phyloP scores from a whole-genome alignment of 768 basidiomycete genomes.

The Auriscalpium orientale region DNA sequence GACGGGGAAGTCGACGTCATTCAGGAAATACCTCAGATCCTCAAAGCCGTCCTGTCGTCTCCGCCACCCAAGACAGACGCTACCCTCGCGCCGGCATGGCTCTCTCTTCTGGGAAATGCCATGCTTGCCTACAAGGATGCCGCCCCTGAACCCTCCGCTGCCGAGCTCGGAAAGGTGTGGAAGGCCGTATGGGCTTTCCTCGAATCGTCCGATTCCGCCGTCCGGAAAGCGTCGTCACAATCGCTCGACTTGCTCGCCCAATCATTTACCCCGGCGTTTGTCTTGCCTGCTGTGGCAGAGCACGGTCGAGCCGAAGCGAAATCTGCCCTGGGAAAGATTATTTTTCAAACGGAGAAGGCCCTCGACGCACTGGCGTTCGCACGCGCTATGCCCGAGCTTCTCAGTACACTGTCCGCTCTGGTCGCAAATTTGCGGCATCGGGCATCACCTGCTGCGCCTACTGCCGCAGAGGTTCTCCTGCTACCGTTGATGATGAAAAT shows the following conservation, averaged over 20 bases:
- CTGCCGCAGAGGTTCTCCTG: slow-evolving; percentile 65
- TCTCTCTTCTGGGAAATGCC: slow-evolving; percentile 64
- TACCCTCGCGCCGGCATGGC: slow-evolving; percentile 69
- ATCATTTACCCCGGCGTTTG: slow-evolving; percentile 63
- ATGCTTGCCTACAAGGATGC: slow-evolving; percentile 56
- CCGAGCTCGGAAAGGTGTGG: slow-evolving; percentile 62
- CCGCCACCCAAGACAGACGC: slow-evolving; percentile 64
- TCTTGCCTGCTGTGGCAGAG: slow-evolving; percentile 44
- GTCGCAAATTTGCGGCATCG: slow-evolving; percentile 54
- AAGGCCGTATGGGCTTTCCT: slow-evolving; percentile 70
- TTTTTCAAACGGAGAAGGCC: slow-evolving; percentile 57
- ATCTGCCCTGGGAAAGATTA: slow-evolving; percentile 53
- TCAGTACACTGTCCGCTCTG: slow-evolving; percentile 67
- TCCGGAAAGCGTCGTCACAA: slow-evolving; percentile 56
- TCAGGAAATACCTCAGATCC: slow-evolving; percentile 49
- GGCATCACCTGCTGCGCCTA: slow-evolving; percentile 31
- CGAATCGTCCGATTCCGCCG: slow-evolving; percentile 55
- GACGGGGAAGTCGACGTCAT: slow-evolving; percentile 42
- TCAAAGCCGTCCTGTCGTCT: slow-evolving; percentile 61
- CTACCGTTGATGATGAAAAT: slow-evolving; percentile 62
- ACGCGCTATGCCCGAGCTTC: slow-evolving; percentile 68
- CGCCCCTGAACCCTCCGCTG: slow-evolving; percentile 41
- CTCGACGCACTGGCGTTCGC: slow-evolving; percentile 70
- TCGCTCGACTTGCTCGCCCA: slow-evolving; percentile 57
- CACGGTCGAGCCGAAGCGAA: slow-evolving; percentile 33